These are phyloP conservation scores for Bipolaris gigantea DNA, from an alignment of 2,329 filamentous ascomycete species.

Conservation along the genomic window DNA sequence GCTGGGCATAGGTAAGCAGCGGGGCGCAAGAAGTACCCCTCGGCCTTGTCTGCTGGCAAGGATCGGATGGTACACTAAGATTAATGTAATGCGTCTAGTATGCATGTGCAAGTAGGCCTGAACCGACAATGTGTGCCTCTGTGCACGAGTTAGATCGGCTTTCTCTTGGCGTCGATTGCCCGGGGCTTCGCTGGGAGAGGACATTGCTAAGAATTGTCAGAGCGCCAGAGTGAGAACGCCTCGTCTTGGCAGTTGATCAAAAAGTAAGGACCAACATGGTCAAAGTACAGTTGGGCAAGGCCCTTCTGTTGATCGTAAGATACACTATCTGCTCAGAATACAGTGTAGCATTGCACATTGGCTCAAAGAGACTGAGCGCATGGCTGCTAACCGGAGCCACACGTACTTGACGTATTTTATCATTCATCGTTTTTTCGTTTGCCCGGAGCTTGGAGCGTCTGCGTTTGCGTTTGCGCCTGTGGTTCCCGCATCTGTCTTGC, in stretches of 20 bases:
- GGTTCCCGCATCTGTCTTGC: slow-evolving; percentile 45
- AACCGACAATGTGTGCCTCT: not conserved
- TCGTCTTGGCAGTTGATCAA: not conserved
- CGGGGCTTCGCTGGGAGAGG: not conserved
- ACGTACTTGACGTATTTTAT: not conserved
- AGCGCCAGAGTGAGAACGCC: not conserved
- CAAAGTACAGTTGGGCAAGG: not conserved
- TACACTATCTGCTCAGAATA: slow-evolving; percentile 1
- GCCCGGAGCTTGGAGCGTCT: slow-evolving; percentile 33
- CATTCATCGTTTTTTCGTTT: slow-evolving; percentile 25
- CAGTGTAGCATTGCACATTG: not conserved
- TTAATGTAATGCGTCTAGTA: not conserved
- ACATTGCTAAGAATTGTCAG: not conserved
- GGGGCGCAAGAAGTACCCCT: not conserved
- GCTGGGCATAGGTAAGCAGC: slow-evolving; percentile 4
- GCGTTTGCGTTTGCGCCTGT: slow-evolving; percentile 19
- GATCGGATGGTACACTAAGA: not conserved
- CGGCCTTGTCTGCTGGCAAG: not conserved
- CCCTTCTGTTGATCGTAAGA: not conserved
- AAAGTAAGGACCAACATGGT: not conserved
- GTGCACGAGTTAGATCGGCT: not conserved
- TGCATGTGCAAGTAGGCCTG: not conserved
- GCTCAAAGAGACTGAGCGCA: not conserved
- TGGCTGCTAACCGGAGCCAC: not conserved
- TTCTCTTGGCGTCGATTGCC: not conserved